A percentile compares a stretch with the other conserved stretches of the same genome.
Evolutionary conservation across 2,329 filamentous ascomycete species (phyloP).

Genomic region (Camillea tinctor): DNA sequence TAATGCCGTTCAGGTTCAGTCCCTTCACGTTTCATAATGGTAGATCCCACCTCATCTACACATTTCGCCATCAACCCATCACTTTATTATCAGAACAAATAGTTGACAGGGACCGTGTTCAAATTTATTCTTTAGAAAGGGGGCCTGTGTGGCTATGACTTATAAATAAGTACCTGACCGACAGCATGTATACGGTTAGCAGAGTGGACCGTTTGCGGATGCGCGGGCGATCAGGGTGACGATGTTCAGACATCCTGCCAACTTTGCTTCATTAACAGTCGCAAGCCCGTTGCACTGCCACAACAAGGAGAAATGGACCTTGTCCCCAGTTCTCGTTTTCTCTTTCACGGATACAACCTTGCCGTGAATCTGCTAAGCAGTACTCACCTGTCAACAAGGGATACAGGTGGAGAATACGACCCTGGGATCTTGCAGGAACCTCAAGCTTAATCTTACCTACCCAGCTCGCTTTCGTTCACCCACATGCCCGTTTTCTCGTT

Average conservation of each 20-base stretch:
- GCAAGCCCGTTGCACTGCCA: not conserved
- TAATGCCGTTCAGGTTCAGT: not conserved
- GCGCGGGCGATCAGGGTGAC: not conserved
- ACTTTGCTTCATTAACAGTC: not conserved
- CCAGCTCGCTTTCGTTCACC: not conserved
- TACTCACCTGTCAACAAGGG: not conserved
- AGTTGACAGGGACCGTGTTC: not conserved
- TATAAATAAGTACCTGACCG: not conserved
- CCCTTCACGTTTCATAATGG: not conserved
- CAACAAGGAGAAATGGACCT: not conserved
- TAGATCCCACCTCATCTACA: not conserved
- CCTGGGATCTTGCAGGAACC: not conserved
- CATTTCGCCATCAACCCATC: not conserved
- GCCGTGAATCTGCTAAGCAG: not conserved
- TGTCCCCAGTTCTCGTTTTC: not conserved
- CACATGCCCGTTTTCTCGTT: slow-evolving; percentile 9
- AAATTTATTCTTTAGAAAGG: not conserved
- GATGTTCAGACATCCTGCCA: not conserved
- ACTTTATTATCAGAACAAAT: not conserved
- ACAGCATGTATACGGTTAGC: not conserved
- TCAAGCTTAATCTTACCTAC: slow-evolving; percentile 6
- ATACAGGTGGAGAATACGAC: not conserved
- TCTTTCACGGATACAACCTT: not conserved
- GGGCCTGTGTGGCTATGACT: not conserved
- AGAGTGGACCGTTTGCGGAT: not conserved